A percentile compares a stretch with the other conserved stretches of the same genome.
phyloP scores from a whole-genome alignment of 352 stramenopile genomes.

The Globisporangium nodosum region DNA sequence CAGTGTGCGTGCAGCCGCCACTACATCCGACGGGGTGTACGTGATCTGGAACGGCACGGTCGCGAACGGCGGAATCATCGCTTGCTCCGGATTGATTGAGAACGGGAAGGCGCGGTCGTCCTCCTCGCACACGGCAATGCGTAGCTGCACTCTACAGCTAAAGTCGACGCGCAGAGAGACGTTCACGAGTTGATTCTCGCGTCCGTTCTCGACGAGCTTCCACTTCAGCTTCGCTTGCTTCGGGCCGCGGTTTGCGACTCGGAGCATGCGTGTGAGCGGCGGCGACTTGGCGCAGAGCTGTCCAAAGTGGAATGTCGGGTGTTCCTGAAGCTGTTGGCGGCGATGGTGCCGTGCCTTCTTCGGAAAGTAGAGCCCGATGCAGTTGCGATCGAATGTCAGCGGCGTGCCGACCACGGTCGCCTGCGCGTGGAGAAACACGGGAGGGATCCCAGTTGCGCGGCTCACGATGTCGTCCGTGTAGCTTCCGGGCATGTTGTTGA shows the following conservation, averaged over 20 bases:
- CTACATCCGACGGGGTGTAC: conserved; percentile 23
- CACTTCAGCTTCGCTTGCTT: conserved; percentile 50
- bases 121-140: conserved; percentile 26
- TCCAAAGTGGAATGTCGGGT: conserved; percentile 46
- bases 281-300: conserved; percentile 35
- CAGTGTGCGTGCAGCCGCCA: conserved; percentile 20
- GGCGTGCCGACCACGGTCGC: conserved; percentile 54
- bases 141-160: conserved; percentile 29
- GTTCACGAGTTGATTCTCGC: conserved; percentile 48
- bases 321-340: not conserved
- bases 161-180: conserved; percentile 58
- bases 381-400: conserved; percentile 54
- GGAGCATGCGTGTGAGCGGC: conserved; percentile 39
- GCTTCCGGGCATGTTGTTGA: conserved; percentile 73
- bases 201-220: conserved; percentile 42
- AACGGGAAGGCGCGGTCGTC: conserved; percentile 31
- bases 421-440: conserved; percentile 51
- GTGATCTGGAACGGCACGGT: conserved; percentile 49
- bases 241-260: conserved; percentile 64
- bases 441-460: conserved; percentile 37
- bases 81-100: conserved; percentile 15
- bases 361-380: conserved; percentile 46
- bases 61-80: conserved; percentile 24
- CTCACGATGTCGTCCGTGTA: conserved; percentile 67
- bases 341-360: conserved; percentile 7